phyloP scores from a whole-genome alignment of 306 rosid genomes.

The Lathyrus tuberosus region DNA sequence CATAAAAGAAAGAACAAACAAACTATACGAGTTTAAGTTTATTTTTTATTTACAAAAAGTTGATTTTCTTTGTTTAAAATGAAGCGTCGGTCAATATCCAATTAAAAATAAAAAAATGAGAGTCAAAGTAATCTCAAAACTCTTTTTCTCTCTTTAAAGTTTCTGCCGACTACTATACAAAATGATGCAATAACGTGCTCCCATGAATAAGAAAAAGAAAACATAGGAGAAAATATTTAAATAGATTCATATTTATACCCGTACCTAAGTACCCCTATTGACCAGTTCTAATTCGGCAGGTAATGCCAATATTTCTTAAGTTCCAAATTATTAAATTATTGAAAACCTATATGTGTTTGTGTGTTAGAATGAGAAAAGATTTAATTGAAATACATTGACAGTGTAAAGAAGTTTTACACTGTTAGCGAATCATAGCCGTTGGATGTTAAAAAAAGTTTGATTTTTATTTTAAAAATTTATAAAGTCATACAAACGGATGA shows the following conservation, averaged over 20 bases:
- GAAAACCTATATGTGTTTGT: too few relatives aligned
- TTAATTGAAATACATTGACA: too few relatives aligned
- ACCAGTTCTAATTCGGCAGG: neutral
- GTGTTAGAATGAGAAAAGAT: too few relatives aligned
- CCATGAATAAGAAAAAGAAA: neutral
- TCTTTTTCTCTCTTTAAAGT: conserved; percentile 8
- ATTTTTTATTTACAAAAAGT: neutral
- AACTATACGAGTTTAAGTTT: neutral
- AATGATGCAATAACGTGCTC: conserved; percentile 32
- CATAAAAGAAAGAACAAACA: neutral
- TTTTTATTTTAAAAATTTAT: too few relatives aligned
- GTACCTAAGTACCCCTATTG: conserved; percentile 30
- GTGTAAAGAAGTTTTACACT: too few relatives aligned
- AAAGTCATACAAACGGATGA: too few relatives aligned
- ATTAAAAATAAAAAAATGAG: neutral
- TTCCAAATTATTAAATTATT: too few relatives aligned
- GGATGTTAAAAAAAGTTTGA: too few relatives aligned
- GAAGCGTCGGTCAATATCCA: conserved; percentile 37
- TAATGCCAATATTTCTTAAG: too few relatives aligned
- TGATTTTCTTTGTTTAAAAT: conserved; percentile 27
- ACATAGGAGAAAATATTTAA: neutral
- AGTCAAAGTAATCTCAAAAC: conserved; percentile 41
- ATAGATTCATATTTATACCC: conserved; percentile 12
- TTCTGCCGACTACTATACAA: conserved; percentile 40
- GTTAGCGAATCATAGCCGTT: too few relatives aligned